A percentile compares a stretch with the other conserved stretches of the same genome.
phyloP scores from a whole-genome alignment of 352 stramenopile genomes.

The Albugo laibachii region DNA sequence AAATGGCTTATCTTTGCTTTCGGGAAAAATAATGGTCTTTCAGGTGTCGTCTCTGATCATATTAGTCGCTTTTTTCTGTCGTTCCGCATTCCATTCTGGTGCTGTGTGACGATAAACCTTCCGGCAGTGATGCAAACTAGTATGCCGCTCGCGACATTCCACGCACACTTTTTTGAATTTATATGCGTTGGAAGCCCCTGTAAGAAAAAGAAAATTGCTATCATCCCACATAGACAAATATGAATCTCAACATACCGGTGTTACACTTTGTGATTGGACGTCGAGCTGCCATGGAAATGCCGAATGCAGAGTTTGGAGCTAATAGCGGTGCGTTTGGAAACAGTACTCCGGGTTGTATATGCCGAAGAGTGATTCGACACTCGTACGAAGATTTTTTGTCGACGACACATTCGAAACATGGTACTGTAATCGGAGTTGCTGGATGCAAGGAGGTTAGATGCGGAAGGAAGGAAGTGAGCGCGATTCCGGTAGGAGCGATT shows the following conservation, averaged over 20 bases:
- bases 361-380: not conserved
- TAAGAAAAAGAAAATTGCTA: not conserved
- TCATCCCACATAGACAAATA: not conserved
- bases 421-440: no score
- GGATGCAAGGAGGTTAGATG: no score
- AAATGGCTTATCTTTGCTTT: no score
- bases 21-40: no score
- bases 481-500: no score
- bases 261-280: not conserved
- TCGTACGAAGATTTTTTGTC: no score
- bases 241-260: not conserved
- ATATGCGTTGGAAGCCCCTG: not conserved
- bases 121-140: not conserved
- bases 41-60: not conserved
- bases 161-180: conserved; percentile 1
- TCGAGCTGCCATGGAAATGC: not conserved
- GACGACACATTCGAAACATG: no score
- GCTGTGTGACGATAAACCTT: not conserved
- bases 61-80: not conserved
- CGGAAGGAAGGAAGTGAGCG: no score
- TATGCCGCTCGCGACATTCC: not conserved
- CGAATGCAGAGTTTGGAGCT: not conserved
- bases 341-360: not conserved
- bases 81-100: not conserved
- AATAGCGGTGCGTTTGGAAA: not conserved